Percentiles rank a stretch among this genome's conserved stretches.
phyloP scores from a whole-genome alignment of 2,329 filamentous ascomycete species.

The Penicillium rolfsii region DNA sequence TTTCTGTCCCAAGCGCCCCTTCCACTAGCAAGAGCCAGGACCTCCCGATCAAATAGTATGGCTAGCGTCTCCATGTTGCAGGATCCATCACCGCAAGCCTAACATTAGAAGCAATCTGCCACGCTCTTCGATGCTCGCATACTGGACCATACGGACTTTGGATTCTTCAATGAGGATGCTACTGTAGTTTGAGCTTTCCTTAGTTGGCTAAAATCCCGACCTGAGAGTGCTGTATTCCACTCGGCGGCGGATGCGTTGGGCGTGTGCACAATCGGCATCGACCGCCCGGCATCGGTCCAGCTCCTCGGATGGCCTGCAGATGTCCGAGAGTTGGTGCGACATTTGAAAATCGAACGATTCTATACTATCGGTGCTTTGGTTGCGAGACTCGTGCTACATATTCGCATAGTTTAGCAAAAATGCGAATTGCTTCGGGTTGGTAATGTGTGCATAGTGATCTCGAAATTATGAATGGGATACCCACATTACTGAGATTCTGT shows the following conservation, averaged over 20 bases:
- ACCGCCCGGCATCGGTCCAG: slow-evolving; percentile 18
- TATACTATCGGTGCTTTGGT: slow-evolving; percentile 8
- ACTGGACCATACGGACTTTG: slow-evolving; percentile 8
- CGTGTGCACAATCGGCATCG: slow-evolving; percentile 17
- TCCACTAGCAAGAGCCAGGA: slow-evolving; percentile 20
- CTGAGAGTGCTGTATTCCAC: slow-evolving; percentile 9
- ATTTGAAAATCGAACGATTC: slow-evolving; percentile 7
- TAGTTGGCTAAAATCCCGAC: slow-evolving; percentile 7
- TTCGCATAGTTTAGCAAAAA: not conserved
- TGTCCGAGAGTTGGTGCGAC: slow-evolving; percentile 9
- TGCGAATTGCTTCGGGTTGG: slow-evolving; percentile 8
- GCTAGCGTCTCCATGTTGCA: slow-evolving; percentile 16
- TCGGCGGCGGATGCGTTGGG: slow-evolving; percentile 7
- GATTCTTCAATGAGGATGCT: slow-evolving; percentile 1
- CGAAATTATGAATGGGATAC: not conserved
- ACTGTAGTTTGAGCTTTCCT: slow-evolving; percentile 4
- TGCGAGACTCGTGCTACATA: slow-evolving; percentile 5
- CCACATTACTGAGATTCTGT: not conserved
- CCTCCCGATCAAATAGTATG: slow-evolving; percentile 14
- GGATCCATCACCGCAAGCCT: slow-evolving; percentile 12
- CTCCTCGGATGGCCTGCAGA: slow-evolving; percentile 15
- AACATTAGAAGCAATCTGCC: slow-evolving; percentile 3
- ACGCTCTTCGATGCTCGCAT: slow-evolving; percentile 3
- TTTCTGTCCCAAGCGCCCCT: slow-evolving; percentile 5
- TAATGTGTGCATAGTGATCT: not conserved